Conservation (phyloP, 106 monocot genomes). For the Vanilla planifolia region DNA sequence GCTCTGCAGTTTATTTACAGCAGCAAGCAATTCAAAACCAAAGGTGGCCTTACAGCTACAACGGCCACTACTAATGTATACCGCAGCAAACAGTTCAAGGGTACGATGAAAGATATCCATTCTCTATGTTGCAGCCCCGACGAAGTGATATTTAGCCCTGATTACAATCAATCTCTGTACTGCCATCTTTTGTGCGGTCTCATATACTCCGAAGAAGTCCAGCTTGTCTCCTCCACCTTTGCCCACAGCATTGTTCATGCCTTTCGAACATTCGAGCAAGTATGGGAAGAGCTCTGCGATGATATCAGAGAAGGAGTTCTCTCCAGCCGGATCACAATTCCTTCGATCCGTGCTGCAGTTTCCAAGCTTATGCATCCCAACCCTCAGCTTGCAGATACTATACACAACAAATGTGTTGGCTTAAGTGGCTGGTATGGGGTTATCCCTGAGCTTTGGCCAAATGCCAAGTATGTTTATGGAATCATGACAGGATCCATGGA, state of each 20-base stretch:
- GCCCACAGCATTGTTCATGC: slow-evolving; percentile 87
- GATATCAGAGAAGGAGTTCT: slow-evolving; percentile 78
- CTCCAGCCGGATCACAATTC: slow-evolving; percentile 56
- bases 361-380: slow-evolving; percentile 55
- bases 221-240: slow-evolving; percentile 74
- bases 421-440: slow-evolving; percentile 89
- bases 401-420: slow-evolving; percentile 43
- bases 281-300: slow-evolving; percentile 72
- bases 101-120: slow-evolving; percentile 57
- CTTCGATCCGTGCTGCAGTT: slow-evolving; percentile 58
- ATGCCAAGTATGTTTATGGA: slow-evolving; percentile 81
- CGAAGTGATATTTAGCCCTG: slow-evolving; percentile 76
- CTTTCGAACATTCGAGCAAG: slow-evolving; percentile 77
- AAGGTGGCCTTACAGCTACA: slow-evolving; percentile 59
- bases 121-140: slow-evolving; percentile 63
- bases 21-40: slow-evolving; percentile 67
- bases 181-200: slow-evolving; percentile 93
- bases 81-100: slow-evolving; percentile 49
- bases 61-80: slow-evolving; percentile 85
- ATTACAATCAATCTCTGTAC: slow-evolving; percentile 79
- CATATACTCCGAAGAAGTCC: slow-evolving; percentile 57
- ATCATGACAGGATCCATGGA: slow-evolving; percentile 99
- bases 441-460: slow-evolving; percentile 80
- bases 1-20: slow-evolving; percentile 82
- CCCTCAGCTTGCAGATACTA: slow-evolving; percentile 61